These are phyloP conservation scores for Stenogyne calaminthoides DNA, from an alignment of 305 asterid species.

Conservation along the genomic window DNA sequence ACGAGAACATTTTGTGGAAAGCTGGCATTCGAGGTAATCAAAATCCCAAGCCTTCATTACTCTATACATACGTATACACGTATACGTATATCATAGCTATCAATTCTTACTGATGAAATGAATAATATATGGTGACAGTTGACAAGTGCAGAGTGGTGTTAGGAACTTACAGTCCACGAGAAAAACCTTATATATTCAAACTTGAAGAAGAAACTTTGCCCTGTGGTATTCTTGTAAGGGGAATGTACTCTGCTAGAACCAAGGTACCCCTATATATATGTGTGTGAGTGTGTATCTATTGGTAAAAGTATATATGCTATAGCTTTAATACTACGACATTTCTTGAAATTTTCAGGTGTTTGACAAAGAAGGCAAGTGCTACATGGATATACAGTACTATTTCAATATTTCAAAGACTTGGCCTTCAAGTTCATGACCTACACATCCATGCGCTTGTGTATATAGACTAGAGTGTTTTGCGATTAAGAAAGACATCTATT, in stretches of 20 bases:
- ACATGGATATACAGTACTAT: constrained; percentile 23
- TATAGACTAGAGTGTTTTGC: neutral
- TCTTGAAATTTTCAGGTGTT: constrained; percentile 20
- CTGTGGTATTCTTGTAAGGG: constrained; percentile 12
- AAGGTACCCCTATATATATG: neutral
- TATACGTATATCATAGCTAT: neutral
- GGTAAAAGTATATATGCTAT: neutral
- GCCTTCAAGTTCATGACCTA: constrained; percentile 17
- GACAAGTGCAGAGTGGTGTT: constrained; percentile 3
- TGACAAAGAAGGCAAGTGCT: constrained; percentile 18
- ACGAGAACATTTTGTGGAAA: constrained; percentile 23
- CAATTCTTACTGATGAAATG: neutral
- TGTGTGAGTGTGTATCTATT: neutral
- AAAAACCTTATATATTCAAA: neutral
- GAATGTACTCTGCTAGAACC: constrained; percentile 21
- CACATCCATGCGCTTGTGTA: neutral
- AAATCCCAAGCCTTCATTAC: neutral
- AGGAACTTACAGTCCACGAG: constrained; percentile 14
- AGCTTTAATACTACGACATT: neutral
- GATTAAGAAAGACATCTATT: neutral
- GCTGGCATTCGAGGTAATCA: constrained; percentile 27
- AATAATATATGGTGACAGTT: neutral
- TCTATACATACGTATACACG: neutral
- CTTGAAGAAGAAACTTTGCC: constrained; percentile 24
- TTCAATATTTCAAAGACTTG: constrained; percentile 25